Evolutionary conservation across 2,329 filamentous ascomycete genomes (phyloP).

Genomic region (Fusarium sp.): DNA sequence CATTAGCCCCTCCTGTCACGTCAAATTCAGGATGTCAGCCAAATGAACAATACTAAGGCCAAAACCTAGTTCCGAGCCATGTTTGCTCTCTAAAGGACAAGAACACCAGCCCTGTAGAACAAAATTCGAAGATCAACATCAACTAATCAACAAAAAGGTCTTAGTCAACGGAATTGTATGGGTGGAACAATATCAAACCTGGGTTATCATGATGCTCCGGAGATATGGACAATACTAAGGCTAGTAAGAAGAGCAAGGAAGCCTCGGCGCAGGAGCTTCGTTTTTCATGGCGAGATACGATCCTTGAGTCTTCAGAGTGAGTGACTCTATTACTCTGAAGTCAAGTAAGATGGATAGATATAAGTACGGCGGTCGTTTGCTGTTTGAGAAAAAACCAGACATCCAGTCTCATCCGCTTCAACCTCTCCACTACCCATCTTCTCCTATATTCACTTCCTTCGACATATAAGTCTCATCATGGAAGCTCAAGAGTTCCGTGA

Average conservation of each 20-base stretch:
- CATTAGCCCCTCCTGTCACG: background rate
- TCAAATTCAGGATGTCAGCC: background rate
- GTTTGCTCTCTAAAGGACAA: conserved; percentile 4
- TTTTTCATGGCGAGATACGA: background rate
- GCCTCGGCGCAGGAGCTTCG: background rate
- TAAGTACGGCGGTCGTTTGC: conserved; percentile 1
- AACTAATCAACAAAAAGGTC: background rate
- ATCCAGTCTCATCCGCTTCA: background rate
- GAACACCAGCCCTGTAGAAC: background rate
- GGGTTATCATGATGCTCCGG: background rate
- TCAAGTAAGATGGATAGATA: background rate
- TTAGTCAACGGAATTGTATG: background rate
- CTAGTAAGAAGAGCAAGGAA: background rate
- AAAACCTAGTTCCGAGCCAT: conserved; percentile 3
- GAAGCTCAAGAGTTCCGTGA: conserved; percentile 81
- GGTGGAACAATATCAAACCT: conserved; percentile 17
- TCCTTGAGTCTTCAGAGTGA: background rate
- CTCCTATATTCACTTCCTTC: background rate
- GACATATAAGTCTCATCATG: conserved; percentile 64
- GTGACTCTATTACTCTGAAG: background rate
- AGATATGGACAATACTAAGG: conserved; percentile 14
- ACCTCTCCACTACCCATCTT: background rate
- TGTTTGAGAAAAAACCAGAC: background rate
- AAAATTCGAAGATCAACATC: background rate
- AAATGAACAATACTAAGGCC: conserved; percentile 9